Evolutionary conservation across 495 filamentous ascomycete genomes (phyloP), one percentile per base, ranked within the genome.

Genomic region (Zalerion maritima): DNA sequence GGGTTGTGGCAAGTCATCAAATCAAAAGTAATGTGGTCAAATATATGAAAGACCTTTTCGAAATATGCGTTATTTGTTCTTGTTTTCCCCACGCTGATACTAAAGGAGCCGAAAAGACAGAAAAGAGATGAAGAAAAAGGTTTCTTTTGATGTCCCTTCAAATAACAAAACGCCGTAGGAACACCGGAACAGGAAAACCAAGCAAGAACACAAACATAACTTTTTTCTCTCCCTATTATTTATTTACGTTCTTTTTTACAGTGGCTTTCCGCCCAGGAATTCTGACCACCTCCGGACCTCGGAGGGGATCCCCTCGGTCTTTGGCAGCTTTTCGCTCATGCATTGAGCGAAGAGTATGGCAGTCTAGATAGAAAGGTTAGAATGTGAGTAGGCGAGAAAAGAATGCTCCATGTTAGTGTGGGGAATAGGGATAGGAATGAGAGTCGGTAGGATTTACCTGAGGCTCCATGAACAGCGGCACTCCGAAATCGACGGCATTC

Each of bases 381-480:
- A n/a, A n/a, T n/a, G n/a, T n/a, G 22, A 35, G 18, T 16, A 16
- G 9, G 18, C 13, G 14, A 21, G 23, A 38, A 12, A n/a, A 35
- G 9, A 41, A 11, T 49, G 36, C 38, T 45, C 19, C 45, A 18
- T 19, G 11, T 31, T 14, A 22, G 12, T 27, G n/a, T n/a, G n/a
- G n/a, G n/a, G 13, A 25, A 31, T 38, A 24, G 21, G 22, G 14
- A 24, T 6, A 25, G 11, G 15, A 13, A 31, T 14, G 24, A 35
- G 20, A 11, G 15, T 11, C 21, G 24, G 15, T 11, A 26, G 21
- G 19, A 57, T 76, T 64, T 64, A 94, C 87, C 80, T 89, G 91
- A 13, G 89, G 87, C 60, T 97, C 89, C 86, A 94, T 94, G 55
- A 96, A 97, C 36, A 96, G 63, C 21, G 89, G 89, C 14, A 96